A percentile compares a stretch with the other conserved stretches of the same genome.
Conservation (phyloP, 2,329 filamentous ascomycete genomes). For the Elsinoe necatrix region DNA sequence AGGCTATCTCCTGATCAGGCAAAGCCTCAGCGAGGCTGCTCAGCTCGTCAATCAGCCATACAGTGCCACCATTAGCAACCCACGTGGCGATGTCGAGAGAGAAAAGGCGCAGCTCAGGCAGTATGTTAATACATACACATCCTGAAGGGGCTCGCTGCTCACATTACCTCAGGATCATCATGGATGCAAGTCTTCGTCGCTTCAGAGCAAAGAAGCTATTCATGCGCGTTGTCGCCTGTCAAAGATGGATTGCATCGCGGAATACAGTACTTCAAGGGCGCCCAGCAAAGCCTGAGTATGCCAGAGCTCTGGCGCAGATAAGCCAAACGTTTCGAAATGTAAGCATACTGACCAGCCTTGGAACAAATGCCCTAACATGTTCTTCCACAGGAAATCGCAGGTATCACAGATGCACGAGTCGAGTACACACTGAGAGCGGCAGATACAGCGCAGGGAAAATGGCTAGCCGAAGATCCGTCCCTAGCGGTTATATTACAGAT, state of each 20-base stretch:
- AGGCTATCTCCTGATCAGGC: constrained; percentile 50
- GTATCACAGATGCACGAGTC: constrained; percentile 50
- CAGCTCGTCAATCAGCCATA: constrained; percentile 47
- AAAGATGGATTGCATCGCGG: constrained; percentile 51
- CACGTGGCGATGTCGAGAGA: constrained; percentile 42
- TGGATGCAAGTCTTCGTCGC: constrained; percentile 51
- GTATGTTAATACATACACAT: constrained; percentile 32
- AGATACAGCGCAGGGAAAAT: constrained; percentile 51
- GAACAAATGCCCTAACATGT: background rate
- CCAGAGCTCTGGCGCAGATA: constrained; percentile 41
- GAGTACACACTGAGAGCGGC: constrained; percentile 47
- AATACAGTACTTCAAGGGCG: constrained; percentile 44
- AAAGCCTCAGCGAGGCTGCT: constrained; percentile 49
- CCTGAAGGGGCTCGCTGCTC: constrained; percentile 19
- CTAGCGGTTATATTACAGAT: constrained; percentile 38
- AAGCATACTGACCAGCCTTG: constrained; percentile 17
- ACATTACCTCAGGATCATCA: constrained; percentile 44
- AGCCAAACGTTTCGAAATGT: constrained; percentile 39
- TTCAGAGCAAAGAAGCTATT: constrained; percentile 56
- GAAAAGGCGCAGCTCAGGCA: constrained; percentile 49
- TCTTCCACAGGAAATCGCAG: constrained; percentile 44
- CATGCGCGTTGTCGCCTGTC: constrained; percentile 48
- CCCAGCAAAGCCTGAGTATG: constrained; percentile 40
- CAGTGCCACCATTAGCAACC: constrained; percentile 34
- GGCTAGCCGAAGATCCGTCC: constrained; percentile 53